Conservation (phyloP, 2,329 filamentous ascomycete species). For the Orbilia quercus region DNA sequence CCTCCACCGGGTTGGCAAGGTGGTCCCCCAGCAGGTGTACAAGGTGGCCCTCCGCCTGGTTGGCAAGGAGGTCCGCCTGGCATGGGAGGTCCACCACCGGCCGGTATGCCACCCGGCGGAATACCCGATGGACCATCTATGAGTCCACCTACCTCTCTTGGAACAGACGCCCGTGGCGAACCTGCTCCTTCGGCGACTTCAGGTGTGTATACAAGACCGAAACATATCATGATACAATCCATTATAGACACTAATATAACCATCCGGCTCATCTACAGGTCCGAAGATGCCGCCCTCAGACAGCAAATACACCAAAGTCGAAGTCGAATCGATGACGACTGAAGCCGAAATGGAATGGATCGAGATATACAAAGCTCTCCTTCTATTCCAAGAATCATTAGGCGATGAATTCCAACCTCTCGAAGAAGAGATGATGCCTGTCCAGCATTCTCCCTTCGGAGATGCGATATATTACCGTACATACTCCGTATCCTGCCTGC, state of each 20-base stretch:
- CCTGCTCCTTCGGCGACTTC: slow-evolving; percentile 34
- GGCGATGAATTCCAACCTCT: slow-evolving; percentile 82
- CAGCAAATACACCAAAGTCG: slow-evolving; percentile 65
- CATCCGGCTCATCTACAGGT: slow-evolving; percentile 9
- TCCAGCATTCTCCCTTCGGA: slow-evolving; percentile 80
- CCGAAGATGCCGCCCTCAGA: slow-evolving; percentile 57
- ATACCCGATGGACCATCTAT: slow-evolving; percentile 24
- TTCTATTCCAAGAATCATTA: slow-evolving; percentile 73
- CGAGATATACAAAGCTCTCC: slow-evolving; percentile 76
- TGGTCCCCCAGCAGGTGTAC: slow-evolving; percentile 41
- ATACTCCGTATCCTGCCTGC: slow-evolving; percentile 86
- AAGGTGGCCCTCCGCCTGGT: slow-evolving; percentile 40
- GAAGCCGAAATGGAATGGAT: slow-evolving; percentile 83
- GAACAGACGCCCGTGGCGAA: slow-evolving; percentile 16
- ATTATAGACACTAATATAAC: slow-evolving; percentile 19
- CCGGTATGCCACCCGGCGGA: slow-evolving; percentile 24
- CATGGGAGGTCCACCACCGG: slow-evolving; percentile 28
- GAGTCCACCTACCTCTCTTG: slow-evolving; percentile 20
- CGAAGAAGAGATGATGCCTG: slow-evolving; percentile 72
- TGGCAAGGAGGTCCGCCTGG: slow-evolving; percentile 60
- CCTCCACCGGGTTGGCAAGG: slow-evolving; percentile 58
- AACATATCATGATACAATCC: too few relatives aligned
- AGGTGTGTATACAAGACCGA: slow-evolving; percentile 25
- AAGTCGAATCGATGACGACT: slow-evolving; percentile 74
- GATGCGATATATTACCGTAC: slow-evolving; percentile 80